Evolutionary conservation across 495 filamentous ascomycete species (phyloP), one percentile per base, ranked within the genome.

Genomic region (Geoglossum glabrum): DNA sequence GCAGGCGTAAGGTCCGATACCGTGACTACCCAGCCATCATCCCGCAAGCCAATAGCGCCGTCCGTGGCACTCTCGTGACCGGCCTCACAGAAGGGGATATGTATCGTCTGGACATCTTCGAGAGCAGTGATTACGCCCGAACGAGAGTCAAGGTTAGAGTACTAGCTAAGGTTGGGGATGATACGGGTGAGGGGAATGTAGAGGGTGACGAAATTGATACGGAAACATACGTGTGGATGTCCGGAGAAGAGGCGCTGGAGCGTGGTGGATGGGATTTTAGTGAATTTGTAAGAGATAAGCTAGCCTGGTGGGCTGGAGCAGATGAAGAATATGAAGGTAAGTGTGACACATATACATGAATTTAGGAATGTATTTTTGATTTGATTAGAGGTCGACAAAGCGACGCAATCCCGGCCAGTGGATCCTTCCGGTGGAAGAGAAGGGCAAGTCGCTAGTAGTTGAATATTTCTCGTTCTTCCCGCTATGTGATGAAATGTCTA

Each of bases 1-100:
- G 75, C 55, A 83, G 89, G 10, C 84, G 84, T 68, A 76, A 78
- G 28, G 85, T 88, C 27, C 69, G 63, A 0, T 43, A 67, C 30
- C 82, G 76, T 49, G 87, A 93, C 69, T 98, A 95, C 65, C 92
- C 92, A 0, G 90, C 82, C n/a, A 85, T 98, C 33, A 69, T 82
- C n/a, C 27, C 45, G 4, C 25, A 25, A 1, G 68, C 77, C 0
- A 72, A 77, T 50, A 34, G 65, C 11, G 59, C 71, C n/a, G 90
- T 96, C 11, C 76, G 83, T n/a, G 92, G 92, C 9, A 84, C 80
- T 27, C 79, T 80, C 45, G 87, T 89, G 1, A 80, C 78, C 0
- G 90, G 90, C 1, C 70, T 98, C 27, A 92, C 85, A 1, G 76
- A 80, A 13, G 80, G 75, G 0, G 87, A 96, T 64, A 69, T 95